phyloP scores from a whole-genome alignment of 208 protist species.

The Trypanosoma rangeli region DNA sequence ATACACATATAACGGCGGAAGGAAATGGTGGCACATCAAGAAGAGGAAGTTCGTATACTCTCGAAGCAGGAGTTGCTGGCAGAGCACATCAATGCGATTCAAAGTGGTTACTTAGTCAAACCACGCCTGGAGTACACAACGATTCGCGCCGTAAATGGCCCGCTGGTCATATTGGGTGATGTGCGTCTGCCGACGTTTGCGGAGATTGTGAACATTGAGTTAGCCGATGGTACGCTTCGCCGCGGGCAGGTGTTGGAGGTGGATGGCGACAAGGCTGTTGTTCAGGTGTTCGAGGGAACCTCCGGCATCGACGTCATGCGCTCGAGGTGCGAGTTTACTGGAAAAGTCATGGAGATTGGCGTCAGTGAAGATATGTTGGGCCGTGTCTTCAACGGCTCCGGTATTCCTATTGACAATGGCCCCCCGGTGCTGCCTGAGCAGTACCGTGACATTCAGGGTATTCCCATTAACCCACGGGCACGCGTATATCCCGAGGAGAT shows the following conservation, averaged over 20 bases:
- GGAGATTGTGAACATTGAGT: conserved; percentile 99
- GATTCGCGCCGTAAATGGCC: conserved; percentile 99
- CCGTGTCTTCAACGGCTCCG: conserved; percentile 99
- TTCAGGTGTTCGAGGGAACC: conserved; percentile 99
- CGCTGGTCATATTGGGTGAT: conserved; percentile 99
- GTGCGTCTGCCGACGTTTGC: conserved; percentile 98
- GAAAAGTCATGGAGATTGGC: conserved; percentile 98
- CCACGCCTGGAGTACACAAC: conserved; percentile 98
- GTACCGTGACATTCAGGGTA: conserved; percentile 99
- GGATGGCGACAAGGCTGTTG: conserved; percentile 97
- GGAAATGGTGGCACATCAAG: conserved; percentile 24
- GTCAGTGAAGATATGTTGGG: conserved; percentile 99
- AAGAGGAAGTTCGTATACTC: conserved; percentile 58
- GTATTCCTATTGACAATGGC: conserved; percentile 99
- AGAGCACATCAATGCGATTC: conserved; percentile 74
- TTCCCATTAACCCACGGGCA: conserved; percentile 99
- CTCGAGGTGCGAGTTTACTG: conserved; percentile 98
- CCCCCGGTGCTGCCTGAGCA: conserved; percentile 98
- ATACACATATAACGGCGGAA: neutral
- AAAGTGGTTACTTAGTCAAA: conserved; percentile 75
- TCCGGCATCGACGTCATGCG: conserved; percentile 98
- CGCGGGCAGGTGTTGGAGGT: conserved; percentile 99
- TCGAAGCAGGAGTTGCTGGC: conserved; percentile 88
- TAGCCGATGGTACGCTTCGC: conserved; percentile 95
- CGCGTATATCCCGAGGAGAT: conserved; percentile 99